Evolutionary conservation across 2,329 filamentous ascomycete species (phyloP), one percentile per base, ranked within the genome.

Genomic region (Aschersonia sp.): DNA sequence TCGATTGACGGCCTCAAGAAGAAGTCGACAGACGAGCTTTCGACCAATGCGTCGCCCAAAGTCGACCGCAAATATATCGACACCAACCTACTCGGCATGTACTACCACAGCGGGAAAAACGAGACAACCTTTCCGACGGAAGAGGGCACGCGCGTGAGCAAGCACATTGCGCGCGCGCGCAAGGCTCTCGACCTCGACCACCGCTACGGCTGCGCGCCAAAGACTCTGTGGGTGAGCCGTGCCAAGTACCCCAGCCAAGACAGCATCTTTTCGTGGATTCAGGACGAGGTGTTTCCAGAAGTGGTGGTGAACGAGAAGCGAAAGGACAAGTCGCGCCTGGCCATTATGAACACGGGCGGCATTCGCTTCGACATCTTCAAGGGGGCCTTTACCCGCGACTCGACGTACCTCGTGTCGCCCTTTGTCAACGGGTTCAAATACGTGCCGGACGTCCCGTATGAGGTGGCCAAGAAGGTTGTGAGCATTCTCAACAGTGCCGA

Each of bases 281-380:
- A 85, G 53, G 72, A 82, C 5, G 66, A 85, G 48, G 78, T 96
- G 0, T 69, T 97, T 1, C 86, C 87, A 0, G 76, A 76, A 42
- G 67, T 82, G 2, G 66, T 88, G 33, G 66, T 68, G 48, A 79
- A 78, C 48, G 59, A 75, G 41, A 66, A 72, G 33, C 72, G 82
- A 4, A 69, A 73, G 30, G 72, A 80, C 48, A 71, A 75, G 41
- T 74, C 87, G 8, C 75, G 78, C 6, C 67, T 97, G 9, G 80
- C 83, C 32, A 78, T 97, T 46, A 72, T 85, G 48, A 98, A 98
- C 64, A 95, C 87, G 0, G 92, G 92, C 30, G 86, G 85, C 4
- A 80, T 98, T 54, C 85, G 92, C 43, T 98, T 97, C 63, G 92
- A 98, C 62, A 85, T 98, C 51, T 94, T 96, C 72, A 80, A 90